These are phyloP conservation scores for Alliaria petiolata DNA, from an alignment of 345 rosid genomes.

Conservation along the genomic window DNA sequence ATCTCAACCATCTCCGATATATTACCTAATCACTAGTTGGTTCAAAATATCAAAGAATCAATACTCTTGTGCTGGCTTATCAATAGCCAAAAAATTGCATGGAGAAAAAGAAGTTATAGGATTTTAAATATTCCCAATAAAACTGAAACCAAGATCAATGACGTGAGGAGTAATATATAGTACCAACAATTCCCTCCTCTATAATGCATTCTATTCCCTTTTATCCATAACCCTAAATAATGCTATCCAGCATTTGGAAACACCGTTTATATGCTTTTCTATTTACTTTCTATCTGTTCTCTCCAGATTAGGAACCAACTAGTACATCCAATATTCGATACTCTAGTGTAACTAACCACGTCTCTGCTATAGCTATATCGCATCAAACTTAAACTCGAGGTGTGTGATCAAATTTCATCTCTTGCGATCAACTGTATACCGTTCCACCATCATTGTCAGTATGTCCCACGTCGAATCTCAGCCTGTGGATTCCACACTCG, in stretches of 20 bases:
- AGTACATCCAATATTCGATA: slow-evolving; percentile 7
- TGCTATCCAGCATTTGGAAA: slow-evolving; percentile 26
- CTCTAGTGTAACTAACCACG: slow-evolving; percentile 11
- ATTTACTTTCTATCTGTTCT: not conserved
- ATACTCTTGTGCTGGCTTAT: slow-evolving; percentile 12
- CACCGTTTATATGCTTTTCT: slow-evolving; percentile 1
- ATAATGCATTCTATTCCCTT: slow-evolving; percentile 13
- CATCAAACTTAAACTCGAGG: not conserved
- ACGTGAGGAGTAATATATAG: slow-evolving; percentile 3
- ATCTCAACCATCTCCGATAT: not conserved
- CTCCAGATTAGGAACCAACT: not conserved
- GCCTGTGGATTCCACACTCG: too few species aligned
- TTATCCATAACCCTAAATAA: slow-evolving; percentile 12
- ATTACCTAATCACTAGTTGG: not conserved
- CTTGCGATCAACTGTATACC: not conserved
- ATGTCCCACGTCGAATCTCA: not conserved
- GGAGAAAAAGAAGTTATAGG: not conserved
- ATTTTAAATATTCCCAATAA: not conserved
- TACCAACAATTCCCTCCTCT: slow-evolving; percentile 13
- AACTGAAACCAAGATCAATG: not conserved
- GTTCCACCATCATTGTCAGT: not conserved
- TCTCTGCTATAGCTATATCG: not conserved
- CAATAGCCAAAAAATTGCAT: not conserved
- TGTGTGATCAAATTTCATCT: not conserved
- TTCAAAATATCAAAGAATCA: slow-evolving; percentile 14